phyloP scores from a whole-genome alignment of 2,329 filamentous ascomycete genomes.

The Fusarium gaditjirri region DNA sequence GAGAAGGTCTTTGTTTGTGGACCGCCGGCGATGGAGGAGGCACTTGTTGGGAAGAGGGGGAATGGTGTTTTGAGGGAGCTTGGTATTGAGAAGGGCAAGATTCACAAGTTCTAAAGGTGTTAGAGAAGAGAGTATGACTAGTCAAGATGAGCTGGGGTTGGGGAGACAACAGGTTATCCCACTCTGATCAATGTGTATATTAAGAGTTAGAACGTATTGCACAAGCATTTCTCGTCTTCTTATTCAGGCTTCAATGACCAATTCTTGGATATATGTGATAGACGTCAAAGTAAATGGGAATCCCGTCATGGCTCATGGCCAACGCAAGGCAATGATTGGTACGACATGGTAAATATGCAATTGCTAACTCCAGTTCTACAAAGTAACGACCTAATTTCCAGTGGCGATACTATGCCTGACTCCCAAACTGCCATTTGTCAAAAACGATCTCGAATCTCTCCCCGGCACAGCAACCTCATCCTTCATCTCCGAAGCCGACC shows the following conservation, averaged over 20 bases:
- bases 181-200: neutral
- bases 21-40: slow-evolving; percentile 72
- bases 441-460: slow-evolving; percentile 22
- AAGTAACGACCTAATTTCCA: slow-evolving; percentile 13
- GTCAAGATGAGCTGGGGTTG: fast-evolving
- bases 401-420: slow-evolving; percentile 36
- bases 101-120: slow-evolving; percentile 64
- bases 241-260: fast-evolving
- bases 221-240: neutral
- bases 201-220: neutral
- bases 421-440: slow-evolving; percentile 36
- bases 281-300: neutral
- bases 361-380: neutral
- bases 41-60: slow-evolving; percentile 59
- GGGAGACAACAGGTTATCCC: neutral
- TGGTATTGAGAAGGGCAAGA: slow-evolving; percentile 67
- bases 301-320: neutral
- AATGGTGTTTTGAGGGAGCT: slow-evolving; percentile 65
- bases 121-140: fast-evolving
- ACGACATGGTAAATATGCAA: neutral
- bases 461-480: neutral
- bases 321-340: fast-evolving
- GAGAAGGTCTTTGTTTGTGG: slow-evolving; percentile 75
- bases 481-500: neutral
- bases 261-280: neutral